Percentiles rank a stretch among this genome's conserved stretches.
Conservation (phyloP, 2,329 filamentous ascomycete genomes). For the Fonsecaea monophora region DNA sequence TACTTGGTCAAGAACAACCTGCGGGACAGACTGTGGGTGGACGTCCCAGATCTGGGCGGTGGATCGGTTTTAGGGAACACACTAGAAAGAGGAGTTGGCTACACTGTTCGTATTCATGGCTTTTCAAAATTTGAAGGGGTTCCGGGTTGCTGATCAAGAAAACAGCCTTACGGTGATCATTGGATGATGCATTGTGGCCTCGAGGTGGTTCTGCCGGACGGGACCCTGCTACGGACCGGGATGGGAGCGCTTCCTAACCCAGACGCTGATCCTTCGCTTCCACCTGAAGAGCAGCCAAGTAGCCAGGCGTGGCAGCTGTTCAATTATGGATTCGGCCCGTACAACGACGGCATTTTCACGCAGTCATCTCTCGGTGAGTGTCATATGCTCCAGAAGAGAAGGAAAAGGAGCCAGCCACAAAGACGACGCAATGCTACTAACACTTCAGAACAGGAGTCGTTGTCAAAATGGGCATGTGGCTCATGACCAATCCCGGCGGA, state of each 20-base stretch:
- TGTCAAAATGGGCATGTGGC: constrained; percentile 61
- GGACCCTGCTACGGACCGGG: constrained; percentile 49
- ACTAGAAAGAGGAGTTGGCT: constrained; percentile 52
- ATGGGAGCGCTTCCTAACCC: constrained; percentile 47
- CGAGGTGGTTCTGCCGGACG: constrained; percentile 54
- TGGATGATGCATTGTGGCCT: constrained; percentile 55
- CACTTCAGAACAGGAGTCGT: constrained; percentile 31
- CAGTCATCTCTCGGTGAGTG: constrained; percentile 57
- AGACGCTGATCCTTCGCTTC: constrained; percentile 13
- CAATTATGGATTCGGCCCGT: constrained; percentile 7
- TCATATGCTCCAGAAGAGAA: constrained; percentile 44
- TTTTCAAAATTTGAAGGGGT: too few species aligned
- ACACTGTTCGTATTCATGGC: constrained; percentile 40
- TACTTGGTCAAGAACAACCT: constrained; percentile 51
- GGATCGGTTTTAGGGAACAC: constrained; percentile 61
- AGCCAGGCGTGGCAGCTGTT: constrained; percentile 55
- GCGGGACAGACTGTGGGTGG: constrained; percentile 55
- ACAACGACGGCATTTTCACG: constrained; percentile 54
- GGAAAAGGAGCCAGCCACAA: too few species aligned
- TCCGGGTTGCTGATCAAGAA: too few species aligned
- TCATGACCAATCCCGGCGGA: constrained; percentile 61
- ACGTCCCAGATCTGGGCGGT: constrained; percentile 59
- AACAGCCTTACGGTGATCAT: constrained; percentile 50
- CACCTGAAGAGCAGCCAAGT: constrained; percentile 21
- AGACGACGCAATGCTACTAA: constrained; percentile 39